phyloP scores from a whole-genome alignment of 441 rosid genomes.

The Viola pubescens region DNA sequence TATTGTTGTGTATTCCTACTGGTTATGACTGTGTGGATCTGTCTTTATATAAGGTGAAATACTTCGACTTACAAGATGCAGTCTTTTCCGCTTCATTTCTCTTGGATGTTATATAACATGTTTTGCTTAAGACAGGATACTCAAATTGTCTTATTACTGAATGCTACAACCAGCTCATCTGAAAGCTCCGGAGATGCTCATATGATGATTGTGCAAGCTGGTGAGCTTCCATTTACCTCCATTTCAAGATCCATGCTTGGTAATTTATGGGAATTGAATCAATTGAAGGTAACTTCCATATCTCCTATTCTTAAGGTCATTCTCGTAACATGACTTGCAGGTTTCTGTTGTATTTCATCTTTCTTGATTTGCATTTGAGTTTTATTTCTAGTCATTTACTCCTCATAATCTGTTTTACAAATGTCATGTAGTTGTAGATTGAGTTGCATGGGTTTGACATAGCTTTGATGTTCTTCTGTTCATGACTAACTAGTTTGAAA shows the following conservation, averaged over 20 bases:
- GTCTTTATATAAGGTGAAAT: slow-evolving; percentile 69
- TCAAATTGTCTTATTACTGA: slow-evolving; percentile 61
- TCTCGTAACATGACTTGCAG: neutral
- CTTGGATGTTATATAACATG: slow-evolving; percentile 16
- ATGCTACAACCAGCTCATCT: slow-evolving; percentile 31
- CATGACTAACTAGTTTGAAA: neutral
- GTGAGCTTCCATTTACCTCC: slow-evolving; percentile 57
- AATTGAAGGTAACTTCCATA: slow-evolving; percentile 49
- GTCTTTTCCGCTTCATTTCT: slow-evolving; percentile 1
- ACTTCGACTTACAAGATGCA: slow-evolving; percentile 8
- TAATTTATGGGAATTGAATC: slow-evolving; percentile 44
- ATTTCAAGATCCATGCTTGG: slow-evolving; percentile 38
- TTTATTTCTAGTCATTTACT: neutral
- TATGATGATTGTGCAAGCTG: slow-evolving; percentile 61
- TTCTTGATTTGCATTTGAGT: neutral
- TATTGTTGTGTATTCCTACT: slow-evolving; percentile 53
- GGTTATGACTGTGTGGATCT: slow-evolving; percentile 68
- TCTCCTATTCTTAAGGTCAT: slow-evolving; percentile 5
- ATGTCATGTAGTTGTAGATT: neutral
- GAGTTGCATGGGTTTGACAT: neutral
- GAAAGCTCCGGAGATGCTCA: slow-evolving; percentile 65
- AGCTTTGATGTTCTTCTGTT: neutral
- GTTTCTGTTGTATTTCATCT: neutral
- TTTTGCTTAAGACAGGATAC: slow-evolving; percentile 42
- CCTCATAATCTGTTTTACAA: neutral